phyloP scores from a whole-genome alignment of 371 early-diverging fungal genomes.

The Saksenaea vasiformis region DNA sequence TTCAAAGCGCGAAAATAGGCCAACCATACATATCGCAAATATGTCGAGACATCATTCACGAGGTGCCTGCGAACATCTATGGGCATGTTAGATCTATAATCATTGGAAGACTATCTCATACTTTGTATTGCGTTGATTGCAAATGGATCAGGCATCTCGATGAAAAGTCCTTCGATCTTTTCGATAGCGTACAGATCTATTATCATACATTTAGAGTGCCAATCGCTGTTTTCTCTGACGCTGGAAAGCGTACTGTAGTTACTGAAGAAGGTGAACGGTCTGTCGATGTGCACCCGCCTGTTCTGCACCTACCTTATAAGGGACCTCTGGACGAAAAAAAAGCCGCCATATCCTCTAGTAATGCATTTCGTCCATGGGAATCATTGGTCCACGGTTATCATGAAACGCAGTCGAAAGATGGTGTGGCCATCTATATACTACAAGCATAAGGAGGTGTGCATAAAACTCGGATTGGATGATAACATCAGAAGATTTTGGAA shows the following conservation, averaged over 20 bases:
- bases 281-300: background rate
- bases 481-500: background rate
- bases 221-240: conserved; percentile 2
- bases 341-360: background rate
- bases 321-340: background rate
- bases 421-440: background rate
- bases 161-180: no score
- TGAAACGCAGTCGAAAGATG: background rate
- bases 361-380: background rate
- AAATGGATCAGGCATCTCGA: no score
- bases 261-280: background rate
- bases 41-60: no score
- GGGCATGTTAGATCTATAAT: no score
- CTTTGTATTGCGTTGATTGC: no score
- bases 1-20: no score
- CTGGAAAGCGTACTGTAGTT: background rate
- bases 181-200: no score
- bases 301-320: background rate
- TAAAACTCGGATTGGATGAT: background rate
- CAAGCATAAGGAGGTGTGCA: no score
- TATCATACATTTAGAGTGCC: background rate
- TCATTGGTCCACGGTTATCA: background rate
- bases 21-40: no score
- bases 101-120: no score
- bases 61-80: no score